Percentiles rank a stretch among this genome's conserved stretches.
Evolutionary conservation across 768 basidiomycete species (phyloP).

Genomic region (Rhizopogon roseolus): DNA sequence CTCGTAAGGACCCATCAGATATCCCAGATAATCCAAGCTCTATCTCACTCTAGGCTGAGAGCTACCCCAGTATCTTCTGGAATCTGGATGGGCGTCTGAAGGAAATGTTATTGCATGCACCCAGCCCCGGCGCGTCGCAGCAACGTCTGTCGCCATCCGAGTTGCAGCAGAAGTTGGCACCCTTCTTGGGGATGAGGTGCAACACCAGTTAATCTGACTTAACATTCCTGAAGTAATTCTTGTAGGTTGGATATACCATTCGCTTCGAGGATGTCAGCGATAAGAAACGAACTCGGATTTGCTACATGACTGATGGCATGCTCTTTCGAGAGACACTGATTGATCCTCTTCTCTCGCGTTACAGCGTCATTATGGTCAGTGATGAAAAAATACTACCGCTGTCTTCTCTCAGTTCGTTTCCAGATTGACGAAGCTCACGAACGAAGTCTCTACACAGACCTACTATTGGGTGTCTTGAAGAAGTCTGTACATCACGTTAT

Average conservation of each 20-base stretch:
- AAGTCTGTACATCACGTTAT: conserved; percentile 50
- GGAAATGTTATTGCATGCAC: conserved; percentile 89
- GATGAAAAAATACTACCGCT: not conserved
- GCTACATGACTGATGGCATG: conserved; percentile 98
- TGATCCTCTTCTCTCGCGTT: conserved; percentile 87
- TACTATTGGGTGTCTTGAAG: conserved; percentile 87
- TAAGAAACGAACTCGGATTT: conserved; percentile 80
- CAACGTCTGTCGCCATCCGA: conserved; percentile 87
- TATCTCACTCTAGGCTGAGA: conserved; percentile 43
- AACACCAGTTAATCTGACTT: not conserved
- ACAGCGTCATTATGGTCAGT: conserved; percentile 91
- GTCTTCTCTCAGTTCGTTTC: not conserved
- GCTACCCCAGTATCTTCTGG: conserved; percentile 90
- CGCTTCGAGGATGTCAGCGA: conserved; percentile 92
- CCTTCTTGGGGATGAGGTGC: conserved; percentile 82
- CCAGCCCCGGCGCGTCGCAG: conserved; percentile 89
- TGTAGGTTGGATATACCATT: conserved; percentile 93
- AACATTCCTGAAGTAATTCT: conserved; percentile 17
- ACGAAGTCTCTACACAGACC: conserved; percentile 91
- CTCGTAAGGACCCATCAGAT: conserved; percentile 54
- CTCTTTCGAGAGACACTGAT: conserved; percentile 91
- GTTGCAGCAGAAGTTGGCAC: conserved; percentile 92
- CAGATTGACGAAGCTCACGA: conserved; percentile 99
- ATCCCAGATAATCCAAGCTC: not conserved
- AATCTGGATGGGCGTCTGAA: conserved; percentile 87